Conservation (phyloP, 2,329 filamentous ascomycete genomes). For the Fusarium buxicola region DNA sequence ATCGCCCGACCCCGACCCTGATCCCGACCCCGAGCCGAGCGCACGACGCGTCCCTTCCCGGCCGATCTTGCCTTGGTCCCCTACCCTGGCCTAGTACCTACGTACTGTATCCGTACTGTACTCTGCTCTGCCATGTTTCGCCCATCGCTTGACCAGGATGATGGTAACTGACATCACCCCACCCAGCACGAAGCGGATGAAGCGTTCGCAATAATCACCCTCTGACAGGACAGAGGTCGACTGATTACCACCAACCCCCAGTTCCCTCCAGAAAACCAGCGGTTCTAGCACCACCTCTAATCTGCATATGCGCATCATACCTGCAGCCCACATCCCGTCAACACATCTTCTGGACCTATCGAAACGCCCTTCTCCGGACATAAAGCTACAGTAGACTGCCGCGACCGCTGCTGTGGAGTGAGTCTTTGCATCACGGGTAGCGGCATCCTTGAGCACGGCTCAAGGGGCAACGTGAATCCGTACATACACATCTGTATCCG, state of each 20-base stretch:
- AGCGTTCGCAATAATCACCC: conserved; percentile 35
- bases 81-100: too few relatives aligned
- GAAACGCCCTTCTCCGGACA: conserved; percentile 21
- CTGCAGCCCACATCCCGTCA: conserved; percentile 45
- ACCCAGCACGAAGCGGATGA: conserved; percentile 21
- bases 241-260: conserved; percentile 34
- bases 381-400: conserved; percentile 31
- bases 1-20: too few relatives aligned
- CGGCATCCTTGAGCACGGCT: conserved; percentile 25
- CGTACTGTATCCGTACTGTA: not conserved
- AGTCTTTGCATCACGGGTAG: conserved; percentile 37
- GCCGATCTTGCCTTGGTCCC: conserved; percentile 5
- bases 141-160: conserved; percentile 25
- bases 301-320: conserved; percentile 53
- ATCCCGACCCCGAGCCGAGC: conserved; percentile 21
- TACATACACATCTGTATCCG: conserved; percentile 8
- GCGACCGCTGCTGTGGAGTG: conserved; percentile 29
- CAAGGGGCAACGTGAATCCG: conserved; percentile 17
- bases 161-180: conserved; percentile 28
- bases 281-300: conserved; percentile 34
- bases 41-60: conserved; percentile 16
- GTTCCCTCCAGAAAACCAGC: conserved; percentile 7
- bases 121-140: conserved; percentile 15
- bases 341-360: conserved; percentile 31
- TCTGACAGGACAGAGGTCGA: conserved; percentile 26